A percentile compares a stretch with the other conserved stretches of the same genome.
Conservation (phyloP, 495 filamentous ascomycete genomes). For the Entonaema liquescens region DNA sequence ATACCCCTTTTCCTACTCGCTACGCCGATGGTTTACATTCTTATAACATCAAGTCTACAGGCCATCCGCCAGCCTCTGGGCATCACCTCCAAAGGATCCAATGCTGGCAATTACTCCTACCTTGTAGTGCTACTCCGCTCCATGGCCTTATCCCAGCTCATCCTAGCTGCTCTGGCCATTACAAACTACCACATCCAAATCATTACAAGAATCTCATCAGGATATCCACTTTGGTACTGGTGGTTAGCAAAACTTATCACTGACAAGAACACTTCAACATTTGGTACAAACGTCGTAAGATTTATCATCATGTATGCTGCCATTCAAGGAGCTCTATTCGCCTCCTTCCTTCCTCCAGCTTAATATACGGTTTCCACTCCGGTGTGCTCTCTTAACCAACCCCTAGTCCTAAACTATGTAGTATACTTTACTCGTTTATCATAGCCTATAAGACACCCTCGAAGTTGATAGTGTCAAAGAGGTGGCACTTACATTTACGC, state of each 20-base stretch:
- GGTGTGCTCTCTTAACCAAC: neutral
- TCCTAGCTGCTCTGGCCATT: constrained; percentile 75
- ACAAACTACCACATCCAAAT: constrained; percentile 93
- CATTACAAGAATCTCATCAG: constrained; percentile 86
- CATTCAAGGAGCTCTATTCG: constrained; percentile 82
- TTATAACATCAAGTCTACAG: constrained; percentile 69
- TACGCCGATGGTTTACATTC: constrained; percentile 75
- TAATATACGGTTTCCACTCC: constrained; percentile 39
- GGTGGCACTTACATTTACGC: neutral
- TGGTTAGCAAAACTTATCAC: constrained; percentile 65
- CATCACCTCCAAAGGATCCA: constrained; percentile 21
- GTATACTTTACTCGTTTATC: neutral
- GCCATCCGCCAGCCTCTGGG: constrained; percentile 36
- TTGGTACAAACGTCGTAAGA: constrained; percentile 46
- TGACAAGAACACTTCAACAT: constrained; percentile 36
- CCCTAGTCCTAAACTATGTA: neutral
- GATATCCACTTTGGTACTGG: constrained; percentile 91
- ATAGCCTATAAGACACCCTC: neutral
- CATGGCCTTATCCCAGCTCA: constrained; percentile 75
- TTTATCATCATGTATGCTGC: constrained; percentile 83
- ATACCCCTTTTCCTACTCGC: constrained; percentile 88
- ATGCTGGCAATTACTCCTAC: neutral
- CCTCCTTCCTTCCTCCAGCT: constrained; percentile 96
- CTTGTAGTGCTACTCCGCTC: constrained; percentile 53
- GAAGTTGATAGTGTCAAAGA: neutral